phyloP scores from a whole-genome alignment of 2,329 filamentous ascomycete genomes.

The Colletotrichum liriopes region DNA sequence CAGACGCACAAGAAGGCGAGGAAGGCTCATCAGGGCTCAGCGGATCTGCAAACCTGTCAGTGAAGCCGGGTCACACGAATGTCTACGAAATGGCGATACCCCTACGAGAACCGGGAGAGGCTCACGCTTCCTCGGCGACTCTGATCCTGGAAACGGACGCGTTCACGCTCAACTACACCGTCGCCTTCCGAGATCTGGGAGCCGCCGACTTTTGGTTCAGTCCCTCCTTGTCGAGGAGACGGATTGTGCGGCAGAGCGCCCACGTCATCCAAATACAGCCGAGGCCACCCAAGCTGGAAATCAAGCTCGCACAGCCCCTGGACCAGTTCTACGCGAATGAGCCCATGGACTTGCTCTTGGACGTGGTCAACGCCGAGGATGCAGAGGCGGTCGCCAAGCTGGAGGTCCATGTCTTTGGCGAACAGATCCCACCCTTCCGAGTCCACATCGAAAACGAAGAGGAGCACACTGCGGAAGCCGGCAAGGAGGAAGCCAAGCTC shows the following conservation, averaged over 20 bases:
- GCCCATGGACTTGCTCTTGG: slow-evolving; percentile 76
- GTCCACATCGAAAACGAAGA: slow-evolving; percentile 56
- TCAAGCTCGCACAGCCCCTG: slow-evolving; percentile 74
- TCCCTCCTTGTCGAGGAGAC: slow-evolving; percentile 59
- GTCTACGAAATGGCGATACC: slow-evolving; percentile 81
- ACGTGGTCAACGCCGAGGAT: slow-evolving; percentile 86
- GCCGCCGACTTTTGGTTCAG: slow-evolving; percentile 67
- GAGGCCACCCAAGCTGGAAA: slow-evolving; percentile 91
- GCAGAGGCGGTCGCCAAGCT: slow-evolving; percentile 81
- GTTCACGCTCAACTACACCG: slow-evolving; percentile 78
- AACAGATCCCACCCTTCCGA: slow-evolving; percentile 63
- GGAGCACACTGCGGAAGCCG: slow-evolving; percentile 51
- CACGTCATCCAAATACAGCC: slow-evolving; percentile 82
- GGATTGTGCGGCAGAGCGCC: slow-evolving; percentile 64
- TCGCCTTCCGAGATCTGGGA: slow-evolving; percentile 65
- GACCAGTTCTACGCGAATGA: slow-evolving; percentile 91
- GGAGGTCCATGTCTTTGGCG: slow-evolving; percentile 77
- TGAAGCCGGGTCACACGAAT: slow-evolving; percentile 77
- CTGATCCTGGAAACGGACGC: slow-evolving; percentile 74
- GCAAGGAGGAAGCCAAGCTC: slow-evolving; percentile 60
- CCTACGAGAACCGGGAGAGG: slow-evolving; percentile 86
- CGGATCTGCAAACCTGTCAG: slow-evolving; percentile 67
- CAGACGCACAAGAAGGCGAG: slow-evolving; percentile 41
- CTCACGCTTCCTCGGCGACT: slow-evolving; percentile 75
- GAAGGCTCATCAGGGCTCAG: slow-evolving; percentile 51